These are phyloP conservation scores for Cryptomeria japonica DNA, from an alignment of 75 land plant species.

Conservation along the genomic window DNA sequence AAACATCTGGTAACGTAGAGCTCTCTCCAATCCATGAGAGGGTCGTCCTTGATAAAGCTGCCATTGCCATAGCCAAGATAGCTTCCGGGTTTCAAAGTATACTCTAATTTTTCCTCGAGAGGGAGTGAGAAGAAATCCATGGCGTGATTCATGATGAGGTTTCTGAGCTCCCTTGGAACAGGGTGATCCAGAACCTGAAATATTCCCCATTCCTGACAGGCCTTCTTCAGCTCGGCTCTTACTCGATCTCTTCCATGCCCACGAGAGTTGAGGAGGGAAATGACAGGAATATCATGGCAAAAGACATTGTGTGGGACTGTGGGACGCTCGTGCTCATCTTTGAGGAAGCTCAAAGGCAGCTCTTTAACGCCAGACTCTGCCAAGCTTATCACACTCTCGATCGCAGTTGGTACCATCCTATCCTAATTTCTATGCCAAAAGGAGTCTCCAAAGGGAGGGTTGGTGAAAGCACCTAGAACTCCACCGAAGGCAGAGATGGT, in stretches of 20 bases:
- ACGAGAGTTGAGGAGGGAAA: slow-evolving; percentile 47
- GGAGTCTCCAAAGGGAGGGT: too few species aligned
- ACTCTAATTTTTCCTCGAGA: neutral
- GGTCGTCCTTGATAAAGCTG: neutral
- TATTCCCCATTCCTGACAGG: slow-evolving; percentile 10
- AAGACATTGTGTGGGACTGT: slow-evolving; percentile 65
- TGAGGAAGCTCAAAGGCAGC: slow-evolving; percentile 37
- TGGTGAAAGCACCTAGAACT: too few species aligned
- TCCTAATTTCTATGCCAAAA: too few species aligned
- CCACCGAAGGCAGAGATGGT: too few species aligned
- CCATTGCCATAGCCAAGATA: neutral
- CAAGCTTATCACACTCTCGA: neutral
- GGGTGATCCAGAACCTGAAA: slow-evolving; percentile 16
- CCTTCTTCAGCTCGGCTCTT: neutral
- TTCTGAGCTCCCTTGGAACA: neutral
- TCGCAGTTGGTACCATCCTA: neutral
- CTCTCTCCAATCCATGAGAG: neutral
- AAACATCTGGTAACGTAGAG: neutral
- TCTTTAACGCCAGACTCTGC: slow-evolving; percentile 14
- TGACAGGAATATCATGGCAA: slow-evolving; percentile 62
- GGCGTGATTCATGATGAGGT: neutral
- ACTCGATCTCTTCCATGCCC: neutral
- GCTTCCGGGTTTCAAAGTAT: neutral
- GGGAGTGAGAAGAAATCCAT: slow-evolving; percentile 13
- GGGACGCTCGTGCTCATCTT: slow-evolving; percentile 69